Base-by-base conservation (phyloP, 2,329 filamentous ascomycete genomes). In the Lasiodiplodia sp. region DNA sequence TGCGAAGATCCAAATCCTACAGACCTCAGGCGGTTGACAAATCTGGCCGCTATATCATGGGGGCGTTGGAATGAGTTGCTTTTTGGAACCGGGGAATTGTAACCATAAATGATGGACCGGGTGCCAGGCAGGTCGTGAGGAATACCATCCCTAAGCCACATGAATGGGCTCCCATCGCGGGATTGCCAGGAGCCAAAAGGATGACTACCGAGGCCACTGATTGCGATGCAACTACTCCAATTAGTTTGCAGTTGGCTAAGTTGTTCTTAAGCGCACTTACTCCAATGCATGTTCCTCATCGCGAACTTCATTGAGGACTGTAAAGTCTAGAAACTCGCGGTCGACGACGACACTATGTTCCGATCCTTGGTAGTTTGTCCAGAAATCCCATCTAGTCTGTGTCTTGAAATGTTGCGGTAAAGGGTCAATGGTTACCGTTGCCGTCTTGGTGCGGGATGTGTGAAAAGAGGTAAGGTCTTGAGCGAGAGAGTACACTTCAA, bases 121-220 rank as follows among this genome's bases (percentile, higher is more conserved):
- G 23, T 8, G 2, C 58, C 58, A 1, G 23, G 40, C 0, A 63
- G 18, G 16, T 51, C 25, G 0, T 31, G 12, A 6, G 40, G 58
- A 8, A 63, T 4, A 1, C n/a, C 40, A 34, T 63, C 58, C 5
- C 58, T 11, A 8, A 63, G 44, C 58, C 58, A 63, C 58, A 60
- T 60, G 14, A 31, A 47, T 10, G 7, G 8, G 2, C 10, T 10
- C 3, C 28, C 25, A 23, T 25, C 58, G 23, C 58, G 58, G 0
- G 37, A 25, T 11, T 63, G 58, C 44, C 58, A 63, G 10, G 58
- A 63, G n/a, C 58, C 58, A 18, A 63, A 63, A 2, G 58, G 40
- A 34, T 63, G 58, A 18, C 58, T 63, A 0, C 16, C 58, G 14
- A 63, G 58, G 18, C 58, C 58, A 11, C 58, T 63, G 10, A 63